These are phyloP conservation scores for Tulasnella sp. DNA, from an alignment of 768 basidiomycete species.

Conservation along the genomic window DNA sequence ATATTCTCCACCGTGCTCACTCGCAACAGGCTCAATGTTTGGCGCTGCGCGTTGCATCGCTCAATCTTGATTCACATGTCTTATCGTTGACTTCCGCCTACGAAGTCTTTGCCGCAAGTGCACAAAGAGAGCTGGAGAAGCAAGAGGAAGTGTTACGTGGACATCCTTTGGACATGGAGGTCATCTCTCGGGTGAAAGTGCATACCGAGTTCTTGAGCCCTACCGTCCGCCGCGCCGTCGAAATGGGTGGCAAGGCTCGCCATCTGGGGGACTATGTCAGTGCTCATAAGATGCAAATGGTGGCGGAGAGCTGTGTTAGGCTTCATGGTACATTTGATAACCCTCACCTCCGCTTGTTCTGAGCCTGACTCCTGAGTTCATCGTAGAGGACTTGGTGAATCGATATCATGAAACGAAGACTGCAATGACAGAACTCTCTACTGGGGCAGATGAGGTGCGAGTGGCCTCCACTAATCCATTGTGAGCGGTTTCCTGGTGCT, in stretches of 20 bases:
- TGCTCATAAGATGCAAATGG: slow-evolving; percentile 63
- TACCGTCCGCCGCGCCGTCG: slow-evolving; percentile 53
- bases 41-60: slow-evolving; percentile 60
- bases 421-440: slow-evolving; percentile 40
- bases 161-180: slow-evolving; percentile 57
- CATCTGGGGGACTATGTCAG: slow-evolving; percentile 75
- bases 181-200: slow-evolving; percentile 51
- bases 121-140: slow-evolving; percentile 50
- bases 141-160: slow-evolving; percentile 51
- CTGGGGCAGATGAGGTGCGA: slow-evolving; percentile 49
- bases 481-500: slow-evolving; percentile 28
- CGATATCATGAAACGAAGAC: slow-evolving; percentile 45
- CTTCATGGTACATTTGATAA: slow-evolving; percentile 39
- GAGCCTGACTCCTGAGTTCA: not conserved
- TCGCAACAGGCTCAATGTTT: slow-evolving; percentile 55
- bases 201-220: slow-evolving; percentile 66
- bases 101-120: slow-evolving; percentile 42
- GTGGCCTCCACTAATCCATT: slow-evolving; percentile 34
- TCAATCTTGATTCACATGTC: slow-evolving; percentile 56
- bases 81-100: slow-evolving; percentile 60
- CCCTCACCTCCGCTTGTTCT: not conserved
- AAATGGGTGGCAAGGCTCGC: slow-evolving; percentile 46
- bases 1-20: slow-evolving; percentile 39
- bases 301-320: slow-evolving; percentile 54
- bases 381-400: slow-evolving; percentile 43